Evolutionary conservation across 345 rosid genomes (phyloP), one percentile per base, ranked within the genome.

Genomic region (Salix caprea): DNA sequence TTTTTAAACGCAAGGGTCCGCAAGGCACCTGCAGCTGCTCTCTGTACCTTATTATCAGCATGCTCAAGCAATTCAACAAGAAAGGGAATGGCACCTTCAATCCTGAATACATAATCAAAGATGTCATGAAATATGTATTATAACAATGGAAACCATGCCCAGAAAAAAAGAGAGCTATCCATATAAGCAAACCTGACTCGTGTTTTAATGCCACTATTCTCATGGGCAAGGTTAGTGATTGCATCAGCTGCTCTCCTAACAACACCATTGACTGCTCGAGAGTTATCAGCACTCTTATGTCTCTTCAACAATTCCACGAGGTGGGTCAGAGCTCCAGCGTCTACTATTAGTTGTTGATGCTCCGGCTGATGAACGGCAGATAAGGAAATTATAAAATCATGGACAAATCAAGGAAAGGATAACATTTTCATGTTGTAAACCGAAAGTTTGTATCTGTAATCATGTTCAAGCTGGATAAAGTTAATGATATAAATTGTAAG

Each of bases 21-120:
- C 77, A 94, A 75, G 60, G 94, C 92, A 77, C 89, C 92, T n/a
- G 94, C 98, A 73, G 92, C 92, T 70, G 97, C 92, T 72, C 90
- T 88, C 78, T 88, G 98, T 30, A 94, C 95, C 83, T 90, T 88
- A 3, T 44, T 39, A 78, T 94, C 94, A 67, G 70, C 54, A 69
- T 74, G 82, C 80, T 87, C 74, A 15, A 90, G 89, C 81, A 91
- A 83, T 77, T 91, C 89, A 56, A 90, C 97, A 67, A 94, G 90
- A 28, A 88, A 91, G 36, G 89, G 91, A 69, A 94, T 89, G 44
- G 91, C 95, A 39, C 91, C 96, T 76, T 86, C 92, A 83, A 79
- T 74, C 84, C 97, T 90, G 86, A 60, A 79, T n/a, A 24, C 7
- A 24, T 4, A 61, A 23, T 12, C 40, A 24, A 54, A 65, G 64